Evolutionary conservation across 192 early-diverging fungal species (phyloP).

Genomic region (Haplosporangium gracile): DNA sequence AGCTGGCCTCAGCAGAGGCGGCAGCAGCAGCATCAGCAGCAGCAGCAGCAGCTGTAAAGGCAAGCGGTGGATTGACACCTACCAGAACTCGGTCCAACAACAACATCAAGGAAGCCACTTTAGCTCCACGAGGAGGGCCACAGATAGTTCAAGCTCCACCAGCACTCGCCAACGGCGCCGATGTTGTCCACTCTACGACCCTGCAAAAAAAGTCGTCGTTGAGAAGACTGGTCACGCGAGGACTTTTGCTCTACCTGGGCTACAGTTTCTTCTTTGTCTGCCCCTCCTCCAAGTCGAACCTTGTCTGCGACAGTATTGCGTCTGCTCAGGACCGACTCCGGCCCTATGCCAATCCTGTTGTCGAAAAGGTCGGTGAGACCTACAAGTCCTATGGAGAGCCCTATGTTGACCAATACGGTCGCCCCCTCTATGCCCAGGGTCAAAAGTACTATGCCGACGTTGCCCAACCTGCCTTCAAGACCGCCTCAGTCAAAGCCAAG

Average conservation of each 20-base stretch:
- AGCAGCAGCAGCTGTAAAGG: background rate
- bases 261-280: constrained; percentile 51
- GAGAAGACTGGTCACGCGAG: constrained; percentile 13
- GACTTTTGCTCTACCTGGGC: constrained; percentile 29
- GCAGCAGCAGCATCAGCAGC: background rate
- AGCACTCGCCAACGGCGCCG: background rate
- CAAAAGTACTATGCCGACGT: constrained; percentile 30
- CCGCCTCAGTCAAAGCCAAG: constrained; percentile 26
- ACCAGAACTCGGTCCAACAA: background rate
- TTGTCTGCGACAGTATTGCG: constrained; percentile 15
- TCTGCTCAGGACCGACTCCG: constrained; percentile 25
- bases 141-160: background rate
- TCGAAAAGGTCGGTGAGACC: constrained; percentile 15
- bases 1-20: background rate
- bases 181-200: constrained; percentile 1
- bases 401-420: constrained; percentile 39
- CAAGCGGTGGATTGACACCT: background rate
- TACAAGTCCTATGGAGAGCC: constrained; percentile 41
- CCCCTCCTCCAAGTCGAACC: constrained; percentile 11
- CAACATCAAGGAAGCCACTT: background rate
- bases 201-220: constrained; percentile 2
- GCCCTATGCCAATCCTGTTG: constrained; percentile 35
- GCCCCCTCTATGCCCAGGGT: constrained; percentile 28
- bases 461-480: constrained; percentile 29
- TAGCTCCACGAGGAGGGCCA: background rate